These are phyloP conservation scores for Boletus coccyginus DNA, from an alignment of 768 basidiomycete species.

Conservation along the genomic window DNA sequence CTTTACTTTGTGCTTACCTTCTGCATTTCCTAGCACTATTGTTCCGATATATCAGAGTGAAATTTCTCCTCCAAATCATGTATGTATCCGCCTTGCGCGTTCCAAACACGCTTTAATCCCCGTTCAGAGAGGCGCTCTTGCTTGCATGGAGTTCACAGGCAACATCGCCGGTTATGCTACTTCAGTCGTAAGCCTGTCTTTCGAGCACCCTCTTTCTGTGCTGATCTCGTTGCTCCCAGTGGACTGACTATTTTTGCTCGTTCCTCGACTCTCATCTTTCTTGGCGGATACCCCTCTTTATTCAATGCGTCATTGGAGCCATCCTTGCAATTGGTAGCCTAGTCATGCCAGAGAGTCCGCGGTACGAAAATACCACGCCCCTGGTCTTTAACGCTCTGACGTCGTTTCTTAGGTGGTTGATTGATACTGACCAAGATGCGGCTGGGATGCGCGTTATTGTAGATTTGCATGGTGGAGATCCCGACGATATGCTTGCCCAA, in stretches of 20 bases:
- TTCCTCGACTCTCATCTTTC: constrained; percentile 81
- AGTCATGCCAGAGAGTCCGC: constrained; percentile 86
- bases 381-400: constrained; percentile 2
- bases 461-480: constrained; percentile 83
- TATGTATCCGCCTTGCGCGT: constrained; percentile 31
- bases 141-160: constrained; percentile 94
- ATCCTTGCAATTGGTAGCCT: constrained; percentile 79
- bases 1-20: constrained; percentile 2
- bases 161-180: constrained; percentile 90
- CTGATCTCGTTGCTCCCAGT: constrained; percentile 42
- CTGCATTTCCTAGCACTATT: constrained; percentile 60
- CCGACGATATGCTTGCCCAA: constrained; percentile 60
- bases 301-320: constrained; percentile 84
- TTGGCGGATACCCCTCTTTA: constrained; percentile 88
- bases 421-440: constrained; percentile 79
- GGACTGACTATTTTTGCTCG: constrained; percentile 93
- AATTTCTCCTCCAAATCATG: constrained; percentile 90
- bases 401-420: constrained; percentile 64
- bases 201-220: neutral
- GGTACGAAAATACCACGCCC: constrained; percentile 40
- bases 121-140: constrained; percentile 77
- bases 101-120: constrained; percentile 1
- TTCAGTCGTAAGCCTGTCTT: constrained; percentile 65
- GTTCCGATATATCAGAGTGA: constrained; percentile 95
- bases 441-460: constrained; percentile 86